phyloP scores from a whole-genome alignment of 1,284 basidiomycete species.

The Paramarasmius palmivorus region DNA sequence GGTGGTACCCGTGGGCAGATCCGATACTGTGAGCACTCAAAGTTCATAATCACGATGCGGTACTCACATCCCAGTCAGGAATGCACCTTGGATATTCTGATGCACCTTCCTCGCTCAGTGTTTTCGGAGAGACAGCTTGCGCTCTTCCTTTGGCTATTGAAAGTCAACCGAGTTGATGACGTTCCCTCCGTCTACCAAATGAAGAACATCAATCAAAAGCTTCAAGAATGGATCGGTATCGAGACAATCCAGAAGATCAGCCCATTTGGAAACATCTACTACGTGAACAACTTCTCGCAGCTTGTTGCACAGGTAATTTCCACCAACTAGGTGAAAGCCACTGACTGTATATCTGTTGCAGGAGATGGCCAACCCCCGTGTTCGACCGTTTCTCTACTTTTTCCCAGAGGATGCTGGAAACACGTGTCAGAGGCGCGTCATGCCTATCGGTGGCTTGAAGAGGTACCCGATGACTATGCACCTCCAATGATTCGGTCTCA shows the following conservation, averaged over 20 bases:
- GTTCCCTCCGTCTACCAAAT: slow-evolving; percentile 28
- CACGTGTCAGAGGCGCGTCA: no score
- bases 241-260: slow-evolving; percentile 28
- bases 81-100: slow-evolving; percentile 33
- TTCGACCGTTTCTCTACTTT: no score
- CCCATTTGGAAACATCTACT: slow-evolving; percentile 32
- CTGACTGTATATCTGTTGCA: no score
- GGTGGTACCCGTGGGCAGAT: no score
- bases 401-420: no score
- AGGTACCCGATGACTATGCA: no score
- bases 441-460: no score
- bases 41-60: no score
- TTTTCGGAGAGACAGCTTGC: slow-evolving; percentile 33
- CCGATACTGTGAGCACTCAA: no score
- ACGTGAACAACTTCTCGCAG: slow-evolving; percentile 26
- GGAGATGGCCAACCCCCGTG: no score
- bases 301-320: slow-evolving; percentile 31
- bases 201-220: slow-evolving; percentile 20
- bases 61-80: slow-evolving; percentile 9
- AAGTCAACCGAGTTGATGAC: slow-evolving; percentile 25
- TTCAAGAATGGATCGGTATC: slow-evolving; percentile 32
- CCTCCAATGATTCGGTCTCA: no score
- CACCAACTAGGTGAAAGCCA: no score
- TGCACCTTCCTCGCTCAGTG: slow-evolving; percentile 33
- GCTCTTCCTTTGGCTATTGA: slow-evolving; percentile 31